phyloP scores from a whole-genome alignment of 106 monocot species.

The Phalaenopsis equestris region DNA sequence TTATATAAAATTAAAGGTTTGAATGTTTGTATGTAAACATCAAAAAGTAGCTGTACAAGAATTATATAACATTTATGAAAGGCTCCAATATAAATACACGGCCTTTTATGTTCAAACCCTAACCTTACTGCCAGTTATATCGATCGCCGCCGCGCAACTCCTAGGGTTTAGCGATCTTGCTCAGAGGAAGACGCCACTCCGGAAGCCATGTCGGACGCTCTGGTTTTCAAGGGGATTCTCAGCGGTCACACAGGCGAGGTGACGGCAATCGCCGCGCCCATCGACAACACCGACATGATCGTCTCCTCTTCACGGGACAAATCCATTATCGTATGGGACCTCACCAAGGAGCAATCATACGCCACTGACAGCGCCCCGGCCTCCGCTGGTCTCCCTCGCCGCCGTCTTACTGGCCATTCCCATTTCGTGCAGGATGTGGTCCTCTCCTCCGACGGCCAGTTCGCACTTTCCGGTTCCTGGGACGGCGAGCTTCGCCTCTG shows the following conservation, averaged over 20 bases:
- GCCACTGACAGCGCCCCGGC: constrained; percentile 1
- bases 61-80: too few species aligned
- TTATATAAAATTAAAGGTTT: too few species aligned
- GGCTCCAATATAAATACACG: not conserved
- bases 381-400: constrained; percentile 13
- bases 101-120: not conserved
- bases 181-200: not conserved
- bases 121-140: not conserved
- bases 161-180: not conserved
- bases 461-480: constrained; percentile 26
- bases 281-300: constrained; percentile 13
- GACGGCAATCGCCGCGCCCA: constrained; percentile 14
- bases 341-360: constrained; percentile 5
- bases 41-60: too few species aligned
- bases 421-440: constrained; percentile 30
- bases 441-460: constrained; percentile 26
- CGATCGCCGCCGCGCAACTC: not conserved
- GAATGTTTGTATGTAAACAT: too few species aligned
- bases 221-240: constrained; percentile 10
- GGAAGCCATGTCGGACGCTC: constrained; percentile 6
- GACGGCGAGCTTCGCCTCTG: constrained; percentile 25
- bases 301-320: constrained; percentile 14
- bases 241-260: constrained; percentile 7
- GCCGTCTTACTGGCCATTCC: constrained; percentile 28
- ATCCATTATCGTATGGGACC: constrained; percentile 12